Conservation (phyloP, 306 rosid genomes). For the Ziziphus jujuba region DNA sequence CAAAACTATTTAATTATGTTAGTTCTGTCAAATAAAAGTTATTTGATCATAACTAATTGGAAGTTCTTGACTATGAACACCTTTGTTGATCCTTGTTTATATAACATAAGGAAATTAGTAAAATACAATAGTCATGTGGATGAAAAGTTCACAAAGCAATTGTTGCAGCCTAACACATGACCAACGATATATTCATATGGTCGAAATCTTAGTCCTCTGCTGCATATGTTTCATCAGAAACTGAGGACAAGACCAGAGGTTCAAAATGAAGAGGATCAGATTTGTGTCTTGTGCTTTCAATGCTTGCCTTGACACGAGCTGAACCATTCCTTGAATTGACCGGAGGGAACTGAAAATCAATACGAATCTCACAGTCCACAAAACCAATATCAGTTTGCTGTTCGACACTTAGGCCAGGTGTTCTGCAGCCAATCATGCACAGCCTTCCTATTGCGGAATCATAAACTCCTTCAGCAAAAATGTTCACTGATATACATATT, state of each 20-base stretch:
- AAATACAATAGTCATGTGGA: too few species aligned
- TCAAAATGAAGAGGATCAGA: constrained; percentile 53
- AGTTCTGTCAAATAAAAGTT: too few species aligned
- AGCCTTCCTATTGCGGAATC: constrained; percentile 51
- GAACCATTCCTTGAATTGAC: neutral
- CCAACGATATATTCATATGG: too few species aligned
- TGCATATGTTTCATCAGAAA: neutral
- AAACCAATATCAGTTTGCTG: constrained; percentile 8
- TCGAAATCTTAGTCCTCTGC: constrained; percentile 34
- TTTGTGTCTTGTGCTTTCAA: constrained; percentile 47
- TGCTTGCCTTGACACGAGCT: constrained; percentile 34
- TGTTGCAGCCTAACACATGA: too few species aligned
- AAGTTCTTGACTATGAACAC: too few species aligned
- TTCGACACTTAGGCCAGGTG: constrained; percentile 9
- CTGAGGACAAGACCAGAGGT: constrained; percentile 33
- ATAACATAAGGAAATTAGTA: too few species aligned
- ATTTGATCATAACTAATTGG: too few species aligned
- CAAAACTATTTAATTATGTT: too few species aligned
- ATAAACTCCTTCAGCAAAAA: constrained; percentile 62
- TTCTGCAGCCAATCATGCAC: constrained; percentile 74
- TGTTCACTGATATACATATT: neutral
- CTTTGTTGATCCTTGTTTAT: too few species aligned
- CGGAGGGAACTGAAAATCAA: neutral
- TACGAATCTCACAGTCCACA: neutral
- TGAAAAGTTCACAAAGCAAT: too few species aligned